phyloP scores from a whole-genome alignment of 441 rosid species.

The Erodium moschatum region DNA sequence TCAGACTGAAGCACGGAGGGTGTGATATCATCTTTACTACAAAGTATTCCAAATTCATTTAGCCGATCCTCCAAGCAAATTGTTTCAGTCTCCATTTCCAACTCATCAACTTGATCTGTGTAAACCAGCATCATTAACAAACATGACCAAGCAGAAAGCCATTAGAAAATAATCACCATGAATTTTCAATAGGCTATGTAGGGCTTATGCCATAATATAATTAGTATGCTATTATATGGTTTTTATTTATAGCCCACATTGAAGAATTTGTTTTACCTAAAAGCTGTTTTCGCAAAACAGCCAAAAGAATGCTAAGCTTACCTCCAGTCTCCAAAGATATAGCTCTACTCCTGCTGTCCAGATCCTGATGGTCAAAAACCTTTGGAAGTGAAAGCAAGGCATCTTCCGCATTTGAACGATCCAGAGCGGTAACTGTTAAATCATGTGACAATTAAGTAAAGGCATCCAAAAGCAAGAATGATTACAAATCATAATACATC shows the following conservation, averaged over 20 bases:
- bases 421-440: constrained; percentile 68
- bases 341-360: constrained; percentile 34
- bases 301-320: constrained; percentile 23
- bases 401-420: constrained; percentile 78
- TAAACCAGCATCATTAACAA: background rate
- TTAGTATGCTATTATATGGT: no score
- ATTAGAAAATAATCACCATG: background rate
- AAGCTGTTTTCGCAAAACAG: background rate
- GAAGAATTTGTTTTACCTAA: background rate
- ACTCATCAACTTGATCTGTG: constrained; percentile 32
- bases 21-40: constrained; percentile 29
- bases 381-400: constrained; percentile 64
- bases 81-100: constrained; percentile 25
- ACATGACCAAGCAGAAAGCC: constrained; percentile 11
- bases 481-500: background rate
- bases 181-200: no score
- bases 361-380: constrained; percentile 37
- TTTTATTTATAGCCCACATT: background rate
- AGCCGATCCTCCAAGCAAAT: constrained; percentile 63
- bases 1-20: constrained; percentile 29
- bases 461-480: constrained; percentile 6
- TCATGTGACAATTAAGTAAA: constrained; percentile 20
- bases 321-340: constrained; percentile 36
- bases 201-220: no score
- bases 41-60: constrained; percentile 51